Evolutionary conservation across 257 asterid species (phyloP).

Genomic region (Leptodermis oblonga): DNA sequence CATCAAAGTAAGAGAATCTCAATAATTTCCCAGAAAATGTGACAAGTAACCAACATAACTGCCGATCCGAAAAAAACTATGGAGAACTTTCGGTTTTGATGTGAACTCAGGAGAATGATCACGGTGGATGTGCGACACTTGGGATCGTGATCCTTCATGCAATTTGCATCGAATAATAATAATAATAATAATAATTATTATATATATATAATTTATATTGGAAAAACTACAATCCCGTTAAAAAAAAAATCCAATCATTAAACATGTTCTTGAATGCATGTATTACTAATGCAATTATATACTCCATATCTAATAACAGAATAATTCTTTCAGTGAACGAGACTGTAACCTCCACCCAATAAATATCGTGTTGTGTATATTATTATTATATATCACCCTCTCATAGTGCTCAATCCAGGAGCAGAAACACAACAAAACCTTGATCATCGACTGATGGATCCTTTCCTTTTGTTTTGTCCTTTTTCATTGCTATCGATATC

Average conservation of each 20-base stretch:
- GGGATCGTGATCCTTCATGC: constrained; percentile 7
- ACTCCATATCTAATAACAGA: no score
- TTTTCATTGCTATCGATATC: not conserved
- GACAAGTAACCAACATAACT: constrained; percentile 56
- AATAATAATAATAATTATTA: no score
- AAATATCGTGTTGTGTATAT: no score
- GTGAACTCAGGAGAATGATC: constrained; percentile 17
- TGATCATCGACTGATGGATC: not conserved
- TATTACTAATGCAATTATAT: no score
- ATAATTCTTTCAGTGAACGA: no score
- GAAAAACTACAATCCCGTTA: no score
- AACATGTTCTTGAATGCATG: no score
- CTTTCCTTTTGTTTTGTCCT: not conserved
- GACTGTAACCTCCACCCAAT: no score
- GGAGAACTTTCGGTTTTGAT: constrained; percentile 32
- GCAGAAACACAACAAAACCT: not conserved
- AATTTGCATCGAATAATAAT: not conserved
- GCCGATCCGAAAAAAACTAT: constrained; percentile 24
- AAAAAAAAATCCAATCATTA: no score
- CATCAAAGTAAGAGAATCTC: constrained; percentile 11
- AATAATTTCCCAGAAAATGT: constrained; percentile 16
- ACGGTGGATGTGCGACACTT: constrained; percentile 2
- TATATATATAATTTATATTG: no score
- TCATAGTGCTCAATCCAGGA: constrained; percentile 12
- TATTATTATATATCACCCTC: not conserved